phyloP scores from a whole-genome alignment of 257 asterid species.

The Voacanga thouarsii region DNA sequence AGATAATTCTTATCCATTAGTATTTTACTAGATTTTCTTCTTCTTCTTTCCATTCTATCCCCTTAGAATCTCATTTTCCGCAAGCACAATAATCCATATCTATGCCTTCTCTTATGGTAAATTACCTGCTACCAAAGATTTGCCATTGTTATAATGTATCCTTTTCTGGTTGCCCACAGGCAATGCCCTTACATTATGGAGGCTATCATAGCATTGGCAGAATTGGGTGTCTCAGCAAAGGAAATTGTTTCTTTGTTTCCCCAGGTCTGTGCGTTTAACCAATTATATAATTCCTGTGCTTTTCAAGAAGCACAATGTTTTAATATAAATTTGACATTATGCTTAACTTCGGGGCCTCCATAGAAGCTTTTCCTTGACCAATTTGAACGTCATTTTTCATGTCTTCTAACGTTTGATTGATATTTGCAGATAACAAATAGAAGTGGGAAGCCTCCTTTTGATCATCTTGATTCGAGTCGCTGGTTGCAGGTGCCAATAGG shows the following conservation, averaged over 20 bases:
- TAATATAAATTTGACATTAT: background rate
- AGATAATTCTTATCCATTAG: background rate
- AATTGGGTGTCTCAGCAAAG: constrained; percentile 76
- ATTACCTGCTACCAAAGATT: background rate
- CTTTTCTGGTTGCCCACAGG: constrained; percentile 42
- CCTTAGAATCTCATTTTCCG: background rate
- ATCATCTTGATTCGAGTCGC: constrained; percentile 81
- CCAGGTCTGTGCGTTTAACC: constrained; percentile 49
- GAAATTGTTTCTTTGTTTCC: constrained; percentile 78
- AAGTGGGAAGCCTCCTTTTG: constrained; percentile 84
- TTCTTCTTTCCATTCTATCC: background rate
- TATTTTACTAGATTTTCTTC: background rate
- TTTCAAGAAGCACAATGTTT: background rate
- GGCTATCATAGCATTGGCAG: constrained; percentile 90
- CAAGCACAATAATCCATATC: background rate
- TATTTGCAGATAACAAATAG: constrained; percentile 68
- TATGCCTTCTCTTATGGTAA: background rate
- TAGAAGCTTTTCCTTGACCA: background rate
- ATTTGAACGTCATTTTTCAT: background rate
- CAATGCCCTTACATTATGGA: constrained; percentile 79
- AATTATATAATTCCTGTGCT: background rate
- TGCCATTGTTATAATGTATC: constrained; percentile 2
- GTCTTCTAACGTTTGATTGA: constrained; percentile 19
- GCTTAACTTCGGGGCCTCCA: background rate
- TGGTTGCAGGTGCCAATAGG: constrained; percentile 70